Evolutionary conservation across 805 yeast species (phyloP).

Genomic region (Priceomyces haplophilus): DNA sequence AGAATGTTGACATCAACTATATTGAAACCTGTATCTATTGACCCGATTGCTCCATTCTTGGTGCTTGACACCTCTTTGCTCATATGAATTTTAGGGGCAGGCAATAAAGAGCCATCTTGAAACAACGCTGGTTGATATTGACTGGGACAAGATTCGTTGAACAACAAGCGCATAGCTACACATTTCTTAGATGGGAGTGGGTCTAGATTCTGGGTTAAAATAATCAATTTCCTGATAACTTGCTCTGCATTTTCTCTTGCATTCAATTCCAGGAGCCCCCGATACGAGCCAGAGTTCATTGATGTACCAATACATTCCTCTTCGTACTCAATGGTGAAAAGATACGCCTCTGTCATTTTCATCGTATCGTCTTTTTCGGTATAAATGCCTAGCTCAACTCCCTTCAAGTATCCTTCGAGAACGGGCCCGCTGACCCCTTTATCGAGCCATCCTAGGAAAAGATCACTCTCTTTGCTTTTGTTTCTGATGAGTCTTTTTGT

Average conservation of each 20-base stretch:
- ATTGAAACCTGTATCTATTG: constrained; percentile 6
- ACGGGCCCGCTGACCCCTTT: constrained; percentile 47
- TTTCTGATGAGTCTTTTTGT: constrained; percentile 51
- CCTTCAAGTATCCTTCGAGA: constrained; percentile 38
- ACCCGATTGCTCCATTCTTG: constrained; percentile 6
- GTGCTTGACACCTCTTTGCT: neutral
- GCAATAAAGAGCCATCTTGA: constrained; percentile 7
- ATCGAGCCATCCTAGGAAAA: constrained; percentile 53
- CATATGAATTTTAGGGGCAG: constrained; percentile 31
- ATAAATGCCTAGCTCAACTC: constrained; percentile 45
- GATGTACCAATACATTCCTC: neutral
- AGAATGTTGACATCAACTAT: constrained; percentile 21
- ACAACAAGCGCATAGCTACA: constrained; percentile 47
- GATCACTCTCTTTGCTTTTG: constrained; percentile 44
- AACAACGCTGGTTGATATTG: constrained; percentile 50
- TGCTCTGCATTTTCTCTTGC: constrained; percentile 47
- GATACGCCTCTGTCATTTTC: constrained; percentile 48
- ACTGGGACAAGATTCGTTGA: constrained; percentile 45
- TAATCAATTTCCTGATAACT: constrained; percentile 49
- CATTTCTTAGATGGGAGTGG: constrained; percentile 47
- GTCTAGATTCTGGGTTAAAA: constrained; percentile 52
- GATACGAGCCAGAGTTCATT: neutral
- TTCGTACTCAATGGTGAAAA: constrained; percentile 45
- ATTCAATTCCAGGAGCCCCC: constrained; percentile 15
- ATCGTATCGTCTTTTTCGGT: constrained; percentile 41